Evolutionary conservation across 208 protist species (phyloP).

Genomic region (Leishmania amazonensis): DNA sequence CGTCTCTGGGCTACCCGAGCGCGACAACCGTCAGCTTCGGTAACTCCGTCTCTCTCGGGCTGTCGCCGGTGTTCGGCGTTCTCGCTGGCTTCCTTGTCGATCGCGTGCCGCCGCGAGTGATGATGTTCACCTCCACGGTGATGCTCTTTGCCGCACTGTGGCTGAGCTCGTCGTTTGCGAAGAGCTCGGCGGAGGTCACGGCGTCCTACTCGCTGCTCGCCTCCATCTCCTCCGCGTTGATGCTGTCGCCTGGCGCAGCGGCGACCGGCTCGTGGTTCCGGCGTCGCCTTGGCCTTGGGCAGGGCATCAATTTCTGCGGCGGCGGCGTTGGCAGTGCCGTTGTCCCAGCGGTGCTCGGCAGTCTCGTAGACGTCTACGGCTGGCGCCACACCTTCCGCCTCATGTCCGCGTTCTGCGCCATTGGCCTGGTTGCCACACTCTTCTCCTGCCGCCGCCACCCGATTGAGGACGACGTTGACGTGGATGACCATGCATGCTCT

Average conservation of each 20-base stretch:
- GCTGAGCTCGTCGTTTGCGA: slow-evolving; percentile 64
- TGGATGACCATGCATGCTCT: neutral
- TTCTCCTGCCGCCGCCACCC: slow-evolving; percentile 61
- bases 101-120: slow-evolving; percentile 63
- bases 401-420: slow-evolving; percentile 77
- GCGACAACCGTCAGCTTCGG: slow-evolving; percentile 75
- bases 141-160: slow-evolving; percentile 65
- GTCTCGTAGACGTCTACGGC: slow-evolving; percentile 68
- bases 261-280: slow-evolving; percentile 80
- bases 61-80: slow-evolving; percentile 76
- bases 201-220: slow-evolving; percentile 76
- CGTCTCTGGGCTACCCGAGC: slow-evolving; percentile 63
- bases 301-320: slow-evolving; percentile 82
- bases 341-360: slow-evolving; percentile 64
- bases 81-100: slow-evolving; percentile 77
- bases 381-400: slow-evolving; percentile 85
- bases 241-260: slow-evolving; percentile 77
- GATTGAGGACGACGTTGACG: slow-evolving; percentile 37
- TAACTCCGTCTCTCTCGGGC: slow-evolving; percentile 73
- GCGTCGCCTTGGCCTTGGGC: slow-evolving; percentile 51
- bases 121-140: slow-evolving; percentile 67
- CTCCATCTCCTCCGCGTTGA: slow-evolving; percentile 71
- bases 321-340: slow-evolving; percentile 77
- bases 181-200: slow-evolving; percentile 59
- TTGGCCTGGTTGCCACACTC: slow-evolving; percentile 68